Evolutionary conservation across 345 rosid species (phyloP).

Genomic region (Anacardium occidentale): DNA sequence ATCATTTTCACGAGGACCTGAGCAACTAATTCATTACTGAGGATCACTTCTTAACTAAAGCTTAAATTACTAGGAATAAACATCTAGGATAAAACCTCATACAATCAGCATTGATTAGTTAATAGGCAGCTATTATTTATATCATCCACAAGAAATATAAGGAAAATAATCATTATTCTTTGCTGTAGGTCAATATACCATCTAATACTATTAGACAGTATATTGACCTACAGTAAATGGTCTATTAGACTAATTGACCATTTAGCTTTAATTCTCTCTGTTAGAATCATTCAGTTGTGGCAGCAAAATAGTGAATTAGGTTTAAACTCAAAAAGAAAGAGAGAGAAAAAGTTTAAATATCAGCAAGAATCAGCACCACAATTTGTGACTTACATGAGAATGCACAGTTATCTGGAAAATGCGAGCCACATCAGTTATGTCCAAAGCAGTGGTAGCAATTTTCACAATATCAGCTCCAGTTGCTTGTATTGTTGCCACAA

Average conservation of each 20-base stretch:
- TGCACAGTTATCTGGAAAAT: slow-evolving; percentile 79
- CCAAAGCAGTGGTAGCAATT: slow-evolving; percentile 83
- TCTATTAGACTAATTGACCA: too few relatives aligned
- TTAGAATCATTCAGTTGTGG: background rate
- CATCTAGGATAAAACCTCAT: background rate
- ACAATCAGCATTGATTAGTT: background rate
- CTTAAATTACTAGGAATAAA: background rate
- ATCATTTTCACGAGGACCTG: background rate
- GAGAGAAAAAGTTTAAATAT: background rate
- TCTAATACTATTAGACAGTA: too few relatives aligned
- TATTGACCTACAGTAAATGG: too few relatives aligned
- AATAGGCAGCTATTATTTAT: background rate
- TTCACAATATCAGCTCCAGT: slow-evolving; percentile 91
- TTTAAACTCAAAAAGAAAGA: background rate
- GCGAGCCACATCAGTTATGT: slow-evolving; percentile 84
- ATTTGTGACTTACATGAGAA: slow-evolving; percentile 70
- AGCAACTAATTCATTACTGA: background rate
- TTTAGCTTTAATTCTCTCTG: too few relatives aligned
- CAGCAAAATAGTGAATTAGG: background rate
- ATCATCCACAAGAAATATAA: background rate
- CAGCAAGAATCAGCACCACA: slow-evolving; percentile 9
- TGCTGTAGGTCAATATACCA: background rate
- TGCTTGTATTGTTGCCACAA: slow-evolving; percentile 68
- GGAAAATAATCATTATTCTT: background rate
- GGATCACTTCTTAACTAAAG: background rate